Conservation (phyloP, 2,329 filamentous ascomycete species). For the Colletotrichum truncatum region DNA sequence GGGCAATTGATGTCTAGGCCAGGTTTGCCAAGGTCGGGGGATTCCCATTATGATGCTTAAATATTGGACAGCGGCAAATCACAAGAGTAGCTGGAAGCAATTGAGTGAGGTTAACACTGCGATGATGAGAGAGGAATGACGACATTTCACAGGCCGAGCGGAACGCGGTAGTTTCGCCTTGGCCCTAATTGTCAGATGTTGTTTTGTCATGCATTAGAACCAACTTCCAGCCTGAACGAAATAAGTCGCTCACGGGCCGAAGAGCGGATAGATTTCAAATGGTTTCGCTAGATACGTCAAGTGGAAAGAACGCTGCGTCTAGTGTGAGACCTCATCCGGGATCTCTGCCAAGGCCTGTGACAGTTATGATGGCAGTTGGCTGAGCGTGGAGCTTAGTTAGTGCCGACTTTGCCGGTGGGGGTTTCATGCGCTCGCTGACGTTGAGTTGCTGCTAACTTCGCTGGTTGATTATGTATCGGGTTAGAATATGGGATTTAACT, state of each 20-base stretch:
- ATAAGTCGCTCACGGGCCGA: slow-evolving; percentile 11
- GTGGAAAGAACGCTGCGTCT: background rate
- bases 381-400: background rate
- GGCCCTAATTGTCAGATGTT: background rate
- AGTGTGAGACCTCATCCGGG: background rate
- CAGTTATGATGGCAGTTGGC: background rate
- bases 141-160: slow-evolving; percentile 13
- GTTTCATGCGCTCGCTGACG: background rate
- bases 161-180: slow-evolving; percentile 5
- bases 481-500: background rate
- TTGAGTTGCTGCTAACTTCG: background rate
- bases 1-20: background rate
- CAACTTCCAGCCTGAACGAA: background rate
- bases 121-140: slow-evolving; percentile 26
- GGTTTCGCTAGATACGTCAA: slow-evolving; percentile 10
- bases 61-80: slow-evolving; percentile 1
- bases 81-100: background rate
- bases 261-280: background rate
- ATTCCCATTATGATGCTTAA: slow-evolving; percentile 9
- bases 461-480: background rate
- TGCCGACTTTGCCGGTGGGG: slow-evolving; percentile 25
- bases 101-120: background rate
- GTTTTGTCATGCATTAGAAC: slow-evolving; percentile 1
- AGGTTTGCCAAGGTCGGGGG: background rate
- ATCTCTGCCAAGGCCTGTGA: slow-evolving; percentile 21